phyloP scores from a whole-genome alignment of 306 rosid genomes.

The Fragaria iinumae region DNA sequence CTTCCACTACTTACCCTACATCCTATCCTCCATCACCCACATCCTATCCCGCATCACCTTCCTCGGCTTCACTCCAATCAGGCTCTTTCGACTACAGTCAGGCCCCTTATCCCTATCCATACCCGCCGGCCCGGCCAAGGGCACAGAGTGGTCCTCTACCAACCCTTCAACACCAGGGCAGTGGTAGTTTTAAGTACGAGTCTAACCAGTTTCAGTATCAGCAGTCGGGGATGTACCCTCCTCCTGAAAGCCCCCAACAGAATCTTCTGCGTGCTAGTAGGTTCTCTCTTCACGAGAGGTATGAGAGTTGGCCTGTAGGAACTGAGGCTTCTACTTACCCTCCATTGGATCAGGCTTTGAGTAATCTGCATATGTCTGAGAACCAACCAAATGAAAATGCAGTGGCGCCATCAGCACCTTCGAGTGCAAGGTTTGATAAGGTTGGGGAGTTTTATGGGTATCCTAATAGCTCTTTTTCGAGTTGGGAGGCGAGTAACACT shows the following conservation, averaged over 20 bases:
- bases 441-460: slow-evolving; percentile 44
- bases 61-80: slow-evolving; percentile 28
- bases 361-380: slow-evolving; percentile 51
- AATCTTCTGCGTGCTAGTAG: slow-evolving; percentile 41
- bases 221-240: slow-evolving; percentile 35
- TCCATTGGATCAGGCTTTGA: slow-evolving; percentile 53
- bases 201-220: slow-evolving; percentile 47
- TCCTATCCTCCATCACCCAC: slow-evolving; percentile 40
- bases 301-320: slow-evolving; percentile 29
- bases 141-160: slow-evolving; percentile 38
- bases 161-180: slow-evolving; percentile 35
- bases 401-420: slow-evolving; percentile 42
- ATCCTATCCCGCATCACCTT: slow-evolving; percentile 42
- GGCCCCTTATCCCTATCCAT: slow-evolving; percentile 34
- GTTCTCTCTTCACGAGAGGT: slow-evolving; percentile 43
- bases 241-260: slow-evolving; percentile 29
- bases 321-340: slow-evolving; percentile 52
- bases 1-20: slow-evolving; percentile 10
- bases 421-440: slow-evolving; percentile 38
- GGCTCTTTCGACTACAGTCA: slow-evolving; percentile 29
- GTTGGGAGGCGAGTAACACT: slow-evolving; percentile 24
- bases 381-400: slow-evolving; percentile 46
- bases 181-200: slow-evolving; percentile 56
- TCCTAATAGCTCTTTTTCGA: slow-evolving; percentile 48
- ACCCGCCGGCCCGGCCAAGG: slow-evolving; percentile 35